Percentiles rank a stretch among this genome's conserved stretches.
Evolutionary conservation across 177 flowering plant species (phyloP).

Genomic region (Vitis hybrid): DNA sequence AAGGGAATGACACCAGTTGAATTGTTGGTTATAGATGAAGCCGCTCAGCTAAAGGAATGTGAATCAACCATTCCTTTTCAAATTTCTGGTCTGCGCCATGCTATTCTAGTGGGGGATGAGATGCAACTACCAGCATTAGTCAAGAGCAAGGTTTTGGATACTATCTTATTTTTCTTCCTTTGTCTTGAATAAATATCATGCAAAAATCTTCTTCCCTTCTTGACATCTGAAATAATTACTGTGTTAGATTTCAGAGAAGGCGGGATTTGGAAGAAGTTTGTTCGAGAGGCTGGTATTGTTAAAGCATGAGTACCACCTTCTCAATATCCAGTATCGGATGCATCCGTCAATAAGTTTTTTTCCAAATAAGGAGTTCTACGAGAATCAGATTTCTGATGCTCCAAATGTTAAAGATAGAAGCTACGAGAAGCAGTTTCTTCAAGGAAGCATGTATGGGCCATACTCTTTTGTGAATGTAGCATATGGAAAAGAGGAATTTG

Average conservation of each 20-base stretch:
- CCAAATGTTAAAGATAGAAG: conserved; percentile 31
- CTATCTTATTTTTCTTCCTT: background rate
- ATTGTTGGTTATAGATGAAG: conserved; percentile 21
- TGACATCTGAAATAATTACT: background rate
- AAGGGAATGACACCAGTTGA: conserved; percentile 9
- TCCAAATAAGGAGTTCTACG: conserved; percentile 57
- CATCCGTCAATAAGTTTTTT: conserved; percentile 58
- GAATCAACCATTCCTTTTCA: too few relatives aligned
- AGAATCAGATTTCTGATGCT: conserved; percentile 46
- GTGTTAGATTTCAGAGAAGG: conserved; percentile 13
- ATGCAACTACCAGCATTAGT: too few relatives aligned
- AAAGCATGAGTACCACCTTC: conserved; percentile 37
- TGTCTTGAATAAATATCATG: background rate
- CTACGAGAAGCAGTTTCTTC: conserved; percentile 36
- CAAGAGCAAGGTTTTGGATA: too few relatives aligned
- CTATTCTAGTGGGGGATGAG: too few relatives aligned
- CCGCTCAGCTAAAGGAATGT: too few relatives aligned
- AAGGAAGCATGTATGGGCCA: conserved; percentile 53
- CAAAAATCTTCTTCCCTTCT: background rate
- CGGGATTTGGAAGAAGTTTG: conserved; percentile 54
- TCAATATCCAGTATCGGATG: conserved; percentile 58
- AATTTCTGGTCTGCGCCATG: too few relatives aligned
- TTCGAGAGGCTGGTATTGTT: conserved; percentile 23
- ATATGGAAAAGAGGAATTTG: conserved; percentile 44
- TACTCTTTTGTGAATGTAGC: conserved; percentile 65